Base-by-base conservation (phyloP, 768 basidiomycete genomes). In the Stropharia rugosoannulata region DNA sequence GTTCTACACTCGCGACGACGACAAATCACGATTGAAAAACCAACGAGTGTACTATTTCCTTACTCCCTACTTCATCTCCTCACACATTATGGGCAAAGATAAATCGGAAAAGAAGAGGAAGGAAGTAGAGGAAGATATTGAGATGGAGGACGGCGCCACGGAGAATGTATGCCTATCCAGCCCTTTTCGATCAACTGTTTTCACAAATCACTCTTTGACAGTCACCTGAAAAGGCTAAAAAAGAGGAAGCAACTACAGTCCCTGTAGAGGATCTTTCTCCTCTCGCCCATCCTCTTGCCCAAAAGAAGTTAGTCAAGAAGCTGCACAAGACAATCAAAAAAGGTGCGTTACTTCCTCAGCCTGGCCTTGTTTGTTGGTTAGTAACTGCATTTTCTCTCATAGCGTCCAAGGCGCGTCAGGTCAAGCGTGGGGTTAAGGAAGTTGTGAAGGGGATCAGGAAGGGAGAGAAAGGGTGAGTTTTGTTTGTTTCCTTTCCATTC, bases 341-440 rank as follows among this genome's bases (percentile, higher is more conserved):
- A 75, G 94, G 94, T 87, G 40, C 44, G 70, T 56, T 55, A 35
- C 19, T 22, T 9, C 22, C 25, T 29, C 12, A 29, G 22, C 27
- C 19, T 22, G 22, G 4, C 9, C 37, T 18, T 61, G 19, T 35
- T 40, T 27, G 41, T 16, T 39, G 10, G 19, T 41, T 25, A 56
- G 35, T 40, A 4, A 32, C 51, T 48, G n/a, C 27, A 15, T 45
- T 10, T 39, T 38, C 10, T 44, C 38, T 47, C 42, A 47, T 48
- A 96, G 94, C 97, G 15, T 95, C 95, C 22, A 97, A 96, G 71
- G 86, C 86, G 39, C 85, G 96, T 57, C 95, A 97, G 71, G 89
- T 98, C 32, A 98, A 97, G 77, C 85, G 97, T 43, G 97, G 97
- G 39, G 96, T 99, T 46, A 98, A 98, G 73, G 97, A 99, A 72